These are phyloP conservation scores for Blastomyces emzantsi DNA, from an alignment of 2,329 filamentous ascomycete genomes.

Conservation along the genomic window DNA sequence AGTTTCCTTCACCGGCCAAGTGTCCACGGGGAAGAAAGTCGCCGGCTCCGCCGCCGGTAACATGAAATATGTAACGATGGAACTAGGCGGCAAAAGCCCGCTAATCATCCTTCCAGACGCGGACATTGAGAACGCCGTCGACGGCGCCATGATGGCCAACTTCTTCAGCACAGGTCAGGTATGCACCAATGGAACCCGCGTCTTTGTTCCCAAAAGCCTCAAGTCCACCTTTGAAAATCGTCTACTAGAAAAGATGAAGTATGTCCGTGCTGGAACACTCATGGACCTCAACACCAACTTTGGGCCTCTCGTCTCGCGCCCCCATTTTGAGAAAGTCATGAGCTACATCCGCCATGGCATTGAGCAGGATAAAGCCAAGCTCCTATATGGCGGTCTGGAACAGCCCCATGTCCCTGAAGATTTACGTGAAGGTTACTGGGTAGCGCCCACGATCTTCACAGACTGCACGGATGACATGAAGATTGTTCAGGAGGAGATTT, in stretches of 20 bases:
- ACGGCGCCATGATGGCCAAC: conserved; percentile 88
- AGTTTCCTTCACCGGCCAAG: conserved; percentile 84
- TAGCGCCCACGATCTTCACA: conserved; percentile 74
- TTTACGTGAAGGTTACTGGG: conserved; percentile 64
- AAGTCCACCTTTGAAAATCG: conserved; percentile 59
- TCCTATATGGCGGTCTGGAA: conserved; percentile 62
- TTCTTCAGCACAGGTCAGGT: conserved; percentile 89
- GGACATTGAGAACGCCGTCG: conserved; percentile 67
- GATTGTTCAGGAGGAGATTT: conserved; percentile 75
- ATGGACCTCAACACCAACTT: conserved; percentile 68
- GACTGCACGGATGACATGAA: conserved; percentile 76
- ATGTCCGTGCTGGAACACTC: conserved; percentile 63
- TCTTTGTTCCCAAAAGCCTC: conserved; percentile 64
- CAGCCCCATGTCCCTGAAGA: conserved; percentile 41
- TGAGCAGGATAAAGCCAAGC: conserved; percentile 60
- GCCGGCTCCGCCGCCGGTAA: conserved; percentile 62
- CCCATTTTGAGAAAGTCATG: conserved; percentile 69
- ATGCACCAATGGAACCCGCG: conserved; percentile 84
- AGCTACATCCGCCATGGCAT: conserved; percentile 68
- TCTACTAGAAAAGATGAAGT: conserved; percentile 60
- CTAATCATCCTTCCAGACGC: conserved; percentile 72
- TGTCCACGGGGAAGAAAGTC: conserved; percentile 73
- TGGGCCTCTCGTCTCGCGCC: conserved; percentile 67
- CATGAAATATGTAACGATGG: conserved; percentile 91
- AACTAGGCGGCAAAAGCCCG: conserved; percentile 80